Evolutionary conservation across 1,139 yeast species (phyloP).

Genomic region (Saccharomycopsis hybrid): DNA sequence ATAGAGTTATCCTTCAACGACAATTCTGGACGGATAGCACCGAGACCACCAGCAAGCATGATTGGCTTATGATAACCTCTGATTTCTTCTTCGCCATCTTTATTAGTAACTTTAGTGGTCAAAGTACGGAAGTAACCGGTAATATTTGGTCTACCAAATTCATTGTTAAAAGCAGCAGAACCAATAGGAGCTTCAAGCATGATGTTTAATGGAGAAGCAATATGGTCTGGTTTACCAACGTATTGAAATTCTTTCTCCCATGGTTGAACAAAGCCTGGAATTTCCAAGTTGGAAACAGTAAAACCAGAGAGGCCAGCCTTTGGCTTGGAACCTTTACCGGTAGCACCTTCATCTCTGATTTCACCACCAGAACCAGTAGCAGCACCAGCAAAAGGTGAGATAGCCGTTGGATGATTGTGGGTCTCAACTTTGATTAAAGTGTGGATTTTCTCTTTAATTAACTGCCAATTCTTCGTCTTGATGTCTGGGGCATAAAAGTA

Average conservation of each 20-base stretch:
- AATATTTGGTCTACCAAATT: constrained; percentile 97
- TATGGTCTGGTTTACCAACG: constrained; percentile 87
- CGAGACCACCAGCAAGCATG: constrained; percentile 99
- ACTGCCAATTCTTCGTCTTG: constrained; percentile 62
- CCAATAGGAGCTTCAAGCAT: constrained; percentile 98
- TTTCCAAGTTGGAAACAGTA: constrained; percentile 82
- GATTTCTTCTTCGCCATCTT: constrained; percentile 62
- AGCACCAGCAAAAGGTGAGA: constrained; percentile 98
- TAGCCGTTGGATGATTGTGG: constrained; percentile 99
- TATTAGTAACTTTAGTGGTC: constrained; percentile 63
- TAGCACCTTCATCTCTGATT: constrained; percentile 99
- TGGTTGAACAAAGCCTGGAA: constrained; percentile 83
- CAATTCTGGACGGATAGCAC: constrained; percentile 89
- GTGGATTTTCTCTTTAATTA: constrained; percentile 73
- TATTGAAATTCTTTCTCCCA: constrained; percentile 66
- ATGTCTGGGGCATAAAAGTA: constrained; percentile 74
- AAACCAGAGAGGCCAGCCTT: constrained; percentile 96
- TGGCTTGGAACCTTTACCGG: constrained; percentile 95
- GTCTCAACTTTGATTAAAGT: constrained; percentile 95
- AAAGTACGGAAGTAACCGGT: constrained; percentile 95
- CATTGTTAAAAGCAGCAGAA: constrained; percentile 97
- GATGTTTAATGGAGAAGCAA: constrained; percentile 87
- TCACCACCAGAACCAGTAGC: constrained; percentile 99
- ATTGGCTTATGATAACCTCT: constrained; percentile 99
- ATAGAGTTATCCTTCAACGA: constrained; percentile 83